Percentiles rank a stretch among this genome's conserved stretches.
These are phyloP conservation scores for Gentiana dahurica DNA, from an alignment of 257 asterid species.

Conservation along the genomic window DNA sequence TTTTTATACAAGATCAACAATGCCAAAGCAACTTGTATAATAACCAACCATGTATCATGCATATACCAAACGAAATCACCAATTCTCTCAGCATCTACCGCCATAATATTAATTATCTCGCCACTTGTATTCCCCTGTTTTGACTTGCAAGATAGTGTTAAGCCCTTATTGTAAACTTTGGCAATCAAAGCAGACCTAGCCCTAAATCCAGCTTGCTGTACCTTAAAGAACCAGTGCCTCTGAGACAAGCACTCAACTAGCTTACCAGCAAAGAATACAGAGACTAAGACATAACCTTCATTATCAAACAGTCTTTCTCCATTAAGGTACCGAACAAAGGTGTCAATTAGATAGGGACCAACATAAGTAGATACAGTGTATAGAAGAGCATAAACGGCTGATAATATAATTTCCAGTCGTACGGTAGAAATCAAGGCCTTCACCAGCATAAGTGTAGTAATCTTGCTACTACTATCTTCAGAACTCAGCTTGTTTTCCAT, in stretches of 20 bases:
- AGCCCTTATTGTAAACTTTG: slow-evolving; percentile 54
- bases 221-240: slow-evolving; percentile 68
- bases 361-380: slow-evolving; percentile 49
- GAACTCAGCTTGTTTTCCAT: slow-evolving; percentile 38
- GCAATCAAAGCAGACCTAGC: slow-evolving; percentile 80
- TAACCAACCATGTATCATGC: slow-evolving; percentile 81
- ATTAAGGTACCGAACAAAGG: slow-evolving; percentile 58
- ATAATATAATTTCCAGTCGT: slow-evolving; percentile 39
- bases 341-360: slow-evolving; percentile 75
- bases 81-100: slow-evolving; percentile 81
- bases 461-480: slow-evolving; percentile 19
- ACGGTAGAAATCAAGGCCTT: slow-evolving; percentile 51
- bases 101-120: slow-evolving; percentile 76
- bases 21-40: slow-evolving; percentile 56
- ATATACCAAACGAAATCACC: slow-evolving; percentile 78
- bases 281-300: slow-evolving; percentile 50
- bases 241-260: slow-evolving; percentile 56
- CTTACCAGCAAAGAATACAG: slow-evolving; percentile 53
- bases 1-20: slow-evolving; percentile 49
- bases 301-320: slow-evolving; percentile 37
- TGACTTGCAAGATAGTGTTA: slow-evolving; percentile 60
- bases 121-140: slow-evolving; percentile 72
- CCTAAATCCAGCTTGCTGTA: slow-evolving; percentile 69
- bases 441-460: slow-evolving; percentile 58
- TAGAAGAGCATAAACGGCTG: slow-evolving; percentile 40